Base-by-base conservation (phyloP, 208 protist species). In the Sergeia podlipaevii region DNA sequence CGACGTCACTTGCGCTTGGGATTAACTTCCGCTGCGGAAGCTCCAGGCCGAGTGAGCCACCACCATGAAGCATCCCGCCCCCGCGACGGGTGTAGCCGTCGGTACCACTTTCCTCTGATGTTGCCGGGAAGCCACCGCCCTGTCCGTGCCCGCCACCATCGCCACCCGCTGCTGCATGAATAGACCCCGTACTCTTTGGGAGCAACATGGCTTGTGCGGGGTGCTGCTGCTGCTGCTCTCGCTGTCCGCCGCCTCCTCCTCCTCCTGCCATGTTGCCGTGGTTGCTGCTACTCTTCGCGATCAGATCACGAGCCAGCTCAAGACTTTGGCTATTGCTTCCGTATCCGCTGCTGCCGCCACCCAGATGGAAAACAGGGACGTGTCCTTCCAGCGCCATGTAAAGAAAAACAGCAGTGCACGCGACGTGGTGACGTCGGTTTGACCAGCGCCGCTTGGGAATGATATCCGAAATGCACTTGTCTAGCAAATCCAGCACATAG, bases 361-460 rank as follows among this genome's bases (percentile, higher is more conserved):
- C 64, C 0, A 70, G 60, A 13, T 68, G 48, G 50, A 71, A 80
- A 1, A 70, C 52, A n/a, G 84, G 84, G 0, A 86, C 70, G 37
- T 80, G 66, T 0, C 71, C 64, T 50, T 93, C 80, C 11, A 93
- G 60, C 36, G 85, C 85, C 7, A 93, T 34, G 46, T 88, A 74
- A n/a, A 93, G 65, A 24, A 93, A 66, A 15, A 88, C 60, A 15
- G 74, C 73, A 5, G 80, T 87, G 47, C 69, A 85, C 11, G 79
- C 72, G 5, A 77, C 70, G 65, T 93, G 85, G 30, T 89, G 81
- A 8, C 72, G 72, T 24, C 56, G 51, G 36, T 88, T 71, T 3
- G 56, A 64, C 81, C 85, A 93, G 3, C 80, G 67, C 32, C 70
- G 71, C 29, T 73, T 68, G 23, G 85, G 85, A 59, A 89, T 65